phyloP scores from a whole-genome alignment of 768 basidiomycete species.

The Amanita pallidorosea region DNA sequence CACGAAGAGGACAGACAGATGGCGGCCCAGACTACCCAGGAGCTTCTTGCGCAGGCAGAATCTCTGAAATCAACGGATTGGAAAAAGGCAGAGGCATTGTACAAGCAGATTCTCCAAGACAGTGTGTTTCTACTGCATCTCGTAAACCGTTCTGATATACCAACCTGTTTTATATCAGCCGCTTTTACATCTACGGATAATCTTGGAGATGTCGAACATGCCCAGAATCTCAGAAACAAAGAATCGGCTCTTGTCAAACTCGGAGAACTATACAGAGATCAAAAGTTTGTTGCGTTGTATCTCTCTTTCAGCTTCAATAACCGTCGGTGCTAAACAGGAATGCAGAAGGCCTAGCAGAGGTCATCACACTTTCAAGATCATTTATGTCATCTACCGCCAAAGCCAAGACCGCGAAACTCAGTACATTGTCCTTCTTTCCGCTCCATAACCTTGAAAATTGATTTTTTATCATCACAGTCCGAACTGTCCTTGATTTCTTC shows the following conservation, averaged over 20 bases:
- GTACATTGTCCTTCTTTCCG: slow-evolving; percentile 28
- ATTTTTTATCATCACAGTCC: slow-evolving; percentile 39
- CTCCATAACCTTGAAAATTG: not conserved
- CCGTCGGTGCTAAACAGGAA: slow-evolving; percentile 40
- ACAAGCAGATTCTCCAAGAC: slow-evolving; percentile 52
- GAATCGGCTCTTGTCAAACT: slow-evolving; percentile 80
- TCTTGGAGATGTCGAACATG: slow-evolving; percentile 27
- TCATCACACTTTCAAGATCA: slow-evolving; percentile 71
- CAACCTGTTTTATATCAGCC: too few relatives aligned
- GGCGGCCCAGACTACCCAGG: slow-evolving; percentile 22
- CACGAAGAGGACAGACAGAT: slow-evolving; percentile 1
- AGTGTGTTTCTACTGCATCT: slow-evolving; percentile 13
- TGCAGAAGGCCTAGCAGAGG: slow-evolving; percentile 73
- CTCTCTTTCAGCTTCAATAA: not conserved
- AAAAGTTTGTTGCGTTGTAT: slow-evolving; percentile 43
- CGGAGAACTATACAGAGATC: slow-evolving; percentile 78
- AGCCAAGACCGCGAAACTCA: slow-evolving; percentile 94
- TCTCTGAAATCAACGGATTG: slow-evolving; percentile 35
- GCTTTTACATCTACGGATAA: slow-evolving; percentile 11
- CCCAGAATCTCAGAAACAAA: slow-evolving; percentile 64
- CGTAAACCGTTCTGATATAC: too few relatives aligned
- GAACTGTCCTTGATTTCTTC: slow-evolving; percentile 91
- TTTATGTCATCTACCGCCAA: slow-evolving; percentile 95
- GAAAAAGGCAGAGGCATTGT: slow-evolving; percentile 59
- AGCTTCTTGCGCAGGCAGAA: slow-evolving; percentile 49